Percentiles rank a stretch among this genome's conserved stretches.
Evolutionary conservation across 768 basidiomycete species (phyloP).

Genomic region (Lactarius psammicola): DNA sequence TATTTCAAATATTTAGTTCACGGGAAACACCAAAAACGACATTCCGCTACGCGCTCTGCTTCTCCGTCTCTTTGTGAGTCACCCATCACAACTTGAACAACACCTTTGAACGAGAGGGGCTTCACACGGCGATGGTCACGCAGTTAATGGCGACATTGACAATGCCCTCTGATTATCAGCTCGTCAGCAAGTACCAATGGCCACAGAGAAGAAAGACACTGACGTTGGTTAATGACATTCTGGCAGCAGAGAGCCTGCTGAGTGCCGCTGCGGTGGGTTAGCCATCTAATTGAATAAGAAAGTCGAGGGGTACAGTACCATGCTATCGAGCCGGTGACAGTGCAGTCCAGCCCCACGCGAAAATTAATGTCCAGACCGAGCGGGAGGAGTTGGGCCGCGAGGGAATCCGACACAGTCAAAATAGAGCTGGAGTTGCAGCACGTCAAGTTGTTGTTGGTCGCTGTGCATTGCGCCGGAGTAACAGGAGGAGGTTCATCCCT

Average conservation of each 20-base stretch:
- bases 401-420: too few relatives aligned
- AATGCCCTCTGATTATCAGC: background rate
- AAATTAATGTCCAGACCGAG: background rate
- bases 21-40: background rate
- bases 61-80: background rate
- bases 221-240: background rate
- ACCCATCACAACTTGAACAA: background rate
- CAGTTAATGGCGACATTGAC: background rate
- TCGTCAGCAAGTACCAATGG: background rate
- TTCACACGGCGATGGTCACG: background rate
- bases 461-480: too few relatives aligned
- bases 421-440: too few relatives aligned
- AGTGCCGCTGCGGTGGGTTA: background rate
- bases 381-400: too few relatives aligned
- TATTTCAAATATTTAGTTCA: too few relatives aligned
- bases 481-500: too few relatives aligned
- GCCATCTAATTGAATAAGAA: background rate
- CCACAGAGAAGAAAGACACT: background rate
- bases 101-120: background rate
- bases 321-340: background rate
- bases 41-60: background rate
- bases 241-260: background rate
- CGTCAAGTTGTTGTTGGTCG: too few relatives aligned
- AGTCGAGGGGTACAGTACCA: background rate
- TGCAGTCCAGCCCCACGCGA: background rate